A percentile compares a stretch with the other conserved stretches of the same genome.
Conservation (phyloP, 2,329 filamentous ascomycete species). For the Paracamarosporium sp. region DNA sequence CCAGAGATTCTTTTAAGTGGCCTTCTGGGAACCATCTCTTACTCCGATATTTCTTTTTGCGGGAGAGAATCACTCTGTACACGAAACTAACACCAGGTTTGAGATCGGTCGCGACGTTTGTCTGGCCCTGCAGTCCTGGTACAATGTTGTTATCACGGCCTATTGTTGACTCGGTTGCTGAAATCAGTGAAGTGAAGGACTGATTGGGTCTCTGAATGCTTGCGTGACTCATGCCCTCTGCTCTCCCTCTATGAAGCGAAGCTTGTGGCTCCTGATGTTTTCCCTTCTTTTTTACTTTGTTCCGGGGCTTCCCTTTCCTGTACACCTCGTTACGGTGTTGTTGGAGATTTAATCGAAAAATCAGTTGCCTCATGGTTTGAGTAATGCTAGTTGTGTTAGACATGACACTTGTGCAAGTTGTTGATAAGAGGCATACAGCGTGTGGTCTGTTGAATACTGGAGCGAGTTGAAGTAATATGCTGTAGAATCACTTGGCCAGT, state of each 20-base stretch:
- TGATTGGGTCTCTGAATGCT: too few relatives aligned
- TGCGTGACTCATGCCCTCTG: too few relatives aligned
- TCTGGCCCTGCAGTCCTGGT: not conserved
- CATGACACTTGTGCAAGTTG: not conserved
- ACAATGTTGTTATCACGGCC: not conserved
- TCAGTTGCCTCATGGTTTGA: slow-evolving; percentile 2
- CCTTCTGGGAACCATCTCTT: slow-evolving; percentile 7
- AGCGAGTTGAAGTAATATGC: slow-evolving; percentile 6
- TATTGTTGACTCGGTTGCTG: not conserved
- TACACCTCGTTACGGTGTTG: slow-evolving; percentile 10
- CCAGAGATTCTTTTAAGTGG: slow-evolving; percentile 8
- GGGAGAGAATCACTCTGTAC: slow-evolving; percentile 10
- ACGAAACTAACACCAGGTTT: slow-evolving; percentile 5
- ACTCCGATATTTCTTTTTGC: not conserved
- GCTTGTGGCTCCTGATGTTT: too few relatives aligned
- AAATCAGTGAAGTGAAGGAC: not conserved
- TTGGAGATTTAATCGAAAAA: slow-evolving; percentile 10
- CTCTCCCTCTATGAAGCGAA: too few relatives aligned
- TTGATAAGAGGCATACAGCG: not conserved
- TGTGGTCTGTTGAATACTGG: slow-evolving; percentile 7
- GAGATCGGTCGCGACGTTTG: not conserved
- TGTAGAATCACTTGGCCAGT: slow-evolving; percentile 5
- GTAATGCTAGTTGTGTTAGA: slow-evolving; percentile 5
- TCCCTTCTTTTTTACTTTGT: too few relatives aligned
- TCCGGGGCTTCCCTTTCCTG: slow-evolving; percentile 1